These are phyloP conservation scores for Alternaria solani DNA, from an alignment of 2,329 filamentous ascomycete species.

Conservation along the genomic window DNA sequence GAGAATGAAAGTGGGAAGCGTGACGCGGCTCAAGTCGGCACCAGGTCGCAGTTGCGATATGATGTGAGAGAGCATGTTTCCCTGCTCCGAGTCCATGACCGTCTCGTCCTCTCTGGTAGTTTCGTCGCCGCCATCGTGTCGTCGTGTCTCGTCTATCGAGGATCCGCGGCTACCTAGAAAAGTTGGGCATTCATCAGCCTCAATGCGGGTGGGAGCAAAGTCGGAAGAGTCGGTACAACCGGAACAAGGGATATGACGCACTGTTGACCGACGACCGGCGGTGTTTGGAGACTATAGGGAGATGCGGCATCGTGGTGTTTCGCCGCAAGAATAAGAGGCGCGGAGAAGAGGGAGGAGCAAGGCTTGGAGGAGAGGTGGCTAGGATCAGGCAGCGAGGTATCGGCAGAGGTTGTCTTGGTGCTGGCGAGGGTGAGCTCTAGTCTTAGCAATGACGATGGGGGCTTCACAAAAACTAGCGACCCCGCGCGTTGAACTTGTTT, in stretches of 20 bases:
- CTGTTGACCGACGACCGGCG: constrained; percentile 39
- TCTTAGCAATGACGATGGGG: constrained; percentile 36
- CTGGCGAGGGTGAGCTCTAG: constrained; percentile 26
- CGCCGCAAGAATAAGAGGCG: neutral
- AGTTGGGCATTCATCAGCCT: constrained; percentile 27
- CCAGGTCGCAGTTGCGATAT: constrained; percentile 96
- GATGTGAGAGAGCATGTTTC: constrained; percentile 95
- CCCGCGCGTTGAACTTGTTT: constrained; percentile 28
- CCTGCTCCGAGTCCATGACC: constrained; percentile 89
- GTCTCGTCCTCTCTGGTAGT: constrained; percentile 70
- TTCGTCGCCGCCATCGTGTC: constrained; percentile 48
- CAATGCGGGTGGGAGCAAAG: neutral
- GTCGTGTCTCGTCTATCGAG: constrained; percentile 50
- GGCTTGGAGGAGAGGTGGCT: neutral
- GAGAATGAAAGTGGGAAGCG: constrained; percentile 95
- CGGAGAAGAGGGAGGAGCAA: neutral
- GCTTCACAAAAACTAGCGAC: constrained; percentile 32
- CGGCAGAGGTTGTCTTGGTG: constrained; percentile 23
- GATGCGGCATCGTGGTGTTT: constrained; percentile 48
- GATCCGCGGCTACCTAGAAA: constrained; percentile 53
- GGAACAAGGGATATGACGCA: constrained; percentile 31
- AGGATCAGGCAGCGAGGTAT: constrained; percentile 18
- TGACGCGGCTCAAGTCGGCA: constrained; percentile 92
- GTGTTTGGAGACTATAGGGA: constrained; percentile 34
- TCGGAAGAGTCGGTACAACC: constrained; percentile 12